phyloP scores from a whole-genome alignment of 495 filamentous ascomycete species.

The Saxispiralis lemnorum region DNA sequence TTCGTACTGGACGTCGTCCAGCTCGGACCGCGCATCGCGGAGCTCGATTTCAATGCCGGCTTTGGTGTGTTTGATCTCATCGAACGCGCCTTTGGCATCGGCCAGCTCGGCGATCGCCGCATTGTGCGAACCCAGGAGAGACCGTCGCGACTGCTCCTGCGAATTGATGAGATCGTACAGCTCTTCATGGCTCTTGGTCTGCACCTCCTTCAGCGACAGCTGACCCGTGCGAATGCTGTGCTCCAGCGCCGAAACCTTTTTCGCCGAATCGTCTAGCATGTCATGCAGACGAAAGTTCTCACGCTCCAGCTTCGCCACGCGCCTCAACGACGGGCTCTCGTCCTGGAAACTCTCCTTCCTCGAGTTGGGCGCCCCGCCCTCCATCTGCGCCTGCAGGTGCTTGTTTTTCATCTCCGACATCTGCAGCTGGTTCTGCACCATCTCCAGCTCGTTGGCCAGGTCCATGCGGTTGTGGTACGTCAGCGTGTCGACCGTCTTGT shows the following conservation, averaged over 20 bases:
- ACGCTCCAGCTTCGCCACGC: constrained; percentile 80
- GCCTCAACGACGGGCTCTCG: constrained; percentile 65
- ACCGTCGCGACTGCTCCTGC: constrained; percentile 75
- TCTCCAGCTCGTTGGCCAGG: constrained; percentile 73
- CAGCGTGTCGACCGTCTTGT: constrained; percentile 75
- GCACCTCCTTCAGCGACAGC: constrained; percentile 75
- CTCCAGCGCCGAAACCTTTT: constrained; percentile 82
- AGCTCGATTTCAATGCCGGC: constrained; percentile 73
- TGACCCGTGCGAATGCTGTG: constrained; percentile 76
- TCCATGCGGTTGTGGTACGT: constrained; percentile 84
- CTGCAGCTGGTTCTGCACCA: constrained; percentile 87
- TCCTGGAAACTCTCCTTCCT: constrained; percentile 49
- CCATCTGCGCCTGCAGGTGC: constrained; percentile 78
- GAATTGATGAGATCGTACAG: constrained; percentile 84
- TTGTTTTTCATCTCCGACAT: constrained; percentile 91
- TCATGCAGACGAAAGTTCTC: constrained; percentile 87
- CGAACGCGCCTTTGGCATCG: constrained; percentile 70
- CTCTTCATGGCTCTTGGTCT: constrained; percentile 87
- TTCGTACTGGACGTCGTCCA: constrained; percentile 57
- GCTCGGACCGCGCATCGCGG: constrained; percentile 64
- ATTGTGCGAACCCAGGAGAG: constrained; percentile 68
- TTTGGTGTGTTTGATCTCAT: constrained; percentile 65
- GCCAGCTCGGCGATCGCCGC: constrained; percentile 66
- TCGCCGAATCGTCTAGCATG: constrained; percentile 82
- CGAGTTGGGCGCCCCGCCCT: constrained; percentile 42